phyloP scores from a whole-genome alignment of 371 early-diverging fungal species.

The Quaeritorhiza haematococci region DNA sequence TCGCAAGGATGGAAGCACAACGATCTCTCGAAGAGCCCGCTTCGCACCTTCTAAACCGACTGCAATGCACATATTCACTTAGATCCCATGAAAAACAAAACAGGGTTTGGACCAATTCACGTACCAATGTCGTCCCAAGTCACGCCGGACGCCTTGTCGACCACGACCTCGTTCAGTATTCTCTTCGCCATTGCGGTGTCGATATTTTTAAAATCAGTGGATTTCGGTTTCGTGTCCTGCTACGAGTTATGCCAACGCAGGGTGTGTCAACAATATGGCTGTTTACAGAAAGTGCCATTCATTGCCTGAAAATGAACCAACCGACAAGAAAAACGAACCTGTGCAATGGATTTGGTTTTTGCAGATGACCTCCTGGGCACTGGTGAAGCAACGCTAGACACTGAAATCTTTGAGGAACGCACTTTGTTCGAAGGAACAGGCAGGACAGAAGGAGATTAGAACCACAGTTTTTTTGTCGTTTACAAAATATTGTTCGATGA shows the following conservation, averaged over 20 bases:
- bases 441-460: too few relatives aligned
- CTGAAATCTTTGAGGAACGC: too few relatives aligned
- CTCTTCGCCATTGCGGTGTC: constrained; percentile 51
- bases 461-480: too few relatives aligned
- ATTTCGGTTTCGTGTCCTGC: neutral
- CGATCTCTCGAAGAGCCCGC: constrained; percentile 67
- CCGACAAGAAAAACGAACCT: constrained; percentile 1
- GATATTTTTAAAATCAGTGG: constrained; percentile 36
- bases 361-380: neutral
- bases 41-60: constrained; percentile 72
- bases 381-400: neutral
- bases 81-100: constrained; percentile 3
- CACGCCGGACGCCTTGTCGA: constrained; percentile 43
- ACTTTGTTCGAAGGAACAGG: too few relatives aligned
- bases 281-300: too few relatives aligned
- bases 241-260: constrained; percentile 12
- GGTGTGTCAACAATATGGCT: too few relatives aligned
- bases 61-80: constrained; percentile 16
- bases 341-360: neutral
- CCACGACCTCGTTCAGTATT: constrained; percentile 58
- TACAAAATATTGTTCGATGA: neutral
- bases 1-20: constrained; percentile 67
- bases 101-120: neutral
- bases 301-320: constrained; percentile 14
- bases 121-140: constrained; percentile 58